Conservation (phyloP, 805 yeast genomes). For the Wickerhamiella musiphila region DNA sequence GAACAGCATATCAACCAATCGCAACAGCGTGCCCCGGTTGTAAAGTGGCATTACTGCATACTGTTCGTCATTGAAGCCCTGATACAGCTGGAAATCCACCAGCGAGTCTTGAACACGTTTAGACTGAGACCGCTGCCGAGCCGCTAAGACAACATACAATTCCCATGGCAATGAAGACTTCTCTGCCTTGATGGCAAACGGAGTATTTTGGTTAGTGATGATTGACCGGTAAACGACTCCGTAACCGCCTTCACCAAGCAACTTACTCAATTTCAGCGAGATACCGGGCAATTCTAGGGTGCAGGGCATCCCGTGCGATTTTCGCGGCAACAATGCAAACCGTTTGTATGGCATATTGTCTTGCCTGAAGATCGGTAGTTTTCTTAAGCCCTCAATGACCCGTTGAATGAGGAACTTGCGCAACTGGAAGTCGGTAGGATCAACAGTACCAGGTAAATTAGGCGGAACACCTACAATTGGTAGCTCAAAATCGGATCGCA, state of each 20-base stretch:
- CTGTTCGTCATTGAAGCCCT: constrained; percentile 47
- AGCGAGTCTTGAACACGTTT: constrained; percentile 24
- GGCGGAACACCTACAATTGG: not conserved
- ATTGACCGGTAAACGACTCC: constrained; percentile 64
- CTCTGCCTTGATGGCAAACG: constrained; percentile 58
- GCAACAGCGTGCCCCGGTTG: constrained; percentile 51
- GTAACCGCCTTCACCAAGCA: constrained; percentile 67
- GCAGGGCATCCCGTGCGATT: constrained; percentile 24
- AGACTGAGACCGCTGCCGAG: constrained; percentile 25
- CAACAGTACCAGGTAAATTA: not conserved
- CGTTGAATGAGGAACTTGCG: constrained; percentile 3
- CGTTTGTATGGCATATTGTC: not conserved
- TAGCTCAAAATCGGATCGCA: not conserved
- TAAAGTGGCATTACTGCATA: constrained; percentile 47
- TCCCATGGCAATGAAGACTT: constrained; percentile 66
- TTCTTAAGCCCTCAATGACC: not conserved
- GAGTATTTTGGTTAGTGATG: constrained; percentile 31
- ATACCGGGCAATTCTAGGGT: constrained; percentile 8
- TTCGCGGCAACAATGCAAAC: not conserved
- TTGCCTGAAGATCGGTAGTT: not conserved
- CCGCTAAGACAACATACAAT: constrained; percentile 47
- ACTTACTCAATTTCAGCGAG: constrained; percentile 10
- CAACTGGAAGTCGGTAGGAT: not conserved
- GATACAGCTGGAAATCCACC: constrained; percentile 34
- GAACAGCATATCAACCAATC: constrained; percentile 19